Base-by-base conservation (phyloP, 2,329 filamentous ascomycete genomes). In the Oidium heveae region DNA sequence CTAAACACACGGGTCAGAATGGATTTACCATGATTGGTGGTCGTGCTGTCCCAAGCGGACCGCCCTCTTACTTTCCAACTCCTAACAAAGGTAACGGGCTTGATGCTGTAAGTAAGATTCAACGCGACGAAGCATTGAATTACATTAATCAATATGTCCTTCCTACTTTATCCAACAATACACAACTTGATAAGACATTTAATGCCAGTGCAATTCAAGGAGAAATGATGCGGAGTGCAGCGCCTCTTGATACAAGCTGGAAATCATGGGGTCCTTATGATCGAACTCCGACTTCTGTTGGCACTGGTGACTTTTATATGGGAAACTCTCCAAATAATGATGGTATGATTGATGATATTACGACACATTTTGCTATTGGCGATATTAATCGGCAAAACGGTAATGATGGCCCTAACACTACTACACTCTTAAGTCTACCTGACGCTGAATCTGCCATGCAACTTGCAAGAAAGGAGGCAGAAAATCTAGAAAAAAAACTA, bases 111-210 rank as follows among this genome's bases (percentile, higher is more conserved):
- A 73, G 72, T 58, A 81, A 81, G 68, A 76, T 82, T 59, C 77
- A 79, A 64, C 74, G 77, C 13, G 77, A 82, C 60, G 78, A 81
- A 61, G 77, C 77, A 0, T 73, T 82, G 43, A 75, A 73, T 64
- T 82, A 80, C 65, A 80, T 82, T 66, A 82, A 82, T 64, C 78
- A 82, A 64, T 80, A 79, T 59, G 76, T 82, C 1, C 68, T 82
- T 36, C 78, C 79, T 9, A 65, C 64, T 8, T 61, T 66, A 8
- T 63, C 64, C 12, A 64, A 61, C 13, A 65, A 63, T 52, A 59
- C 62, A 9, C 65, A 66, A 51, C 57, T 66, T n/a, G 65, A 66
- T 53, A 64, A 63, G 28, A 63, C 64, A 13, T 56, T 66, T 12
- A 65, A 65, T 54, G 61, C 61, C 13, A 66, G 64, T 51, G 60